phyloP scores from a whole-genome alignment of 2,329 filamentous ascomycete species.

The Aspergillus fumigatiaffinis region DNA sequence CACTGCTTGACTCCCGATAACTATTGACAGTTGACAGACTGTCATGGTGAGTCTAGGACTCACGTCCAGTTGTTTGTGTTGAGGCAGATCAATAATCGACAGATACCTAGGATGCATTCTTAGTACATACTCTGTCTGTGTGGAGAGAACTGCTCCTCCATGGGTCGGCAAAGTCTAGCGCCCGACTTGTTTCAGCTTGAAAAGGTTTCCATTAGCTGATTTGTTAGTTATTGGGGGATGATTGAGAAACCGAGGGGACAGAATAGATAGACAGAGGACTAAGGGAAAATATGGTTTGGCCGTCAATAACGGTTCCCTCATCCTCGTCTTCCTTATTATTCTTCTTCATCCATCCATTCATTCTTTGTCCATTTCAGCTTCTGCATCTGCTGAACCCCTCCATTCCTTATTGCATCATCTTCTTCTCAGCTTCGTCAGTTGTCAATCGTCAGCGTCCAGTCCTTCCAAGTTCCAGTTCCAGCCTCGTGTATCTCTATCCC shows the following conservation, averaged over 20 bases:
- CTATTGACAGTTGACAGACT: no score
- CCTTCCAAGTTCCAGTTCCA: background rate
- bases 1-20: no score
- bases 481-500: background rate
- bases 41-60: no score
- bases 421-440: no score
- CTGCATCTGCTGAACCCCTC: background rate
- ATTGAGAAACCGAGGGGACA: background rate
- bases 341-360: slow-evolving; percentile 1
- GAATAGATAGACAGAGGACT: no score
- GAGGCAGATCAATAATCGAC: no score
- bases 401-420: slow-evolving; percentile 6
- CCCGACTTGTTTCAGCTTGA: background rate
- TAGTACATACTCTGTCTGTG: no score
- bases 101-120: no score
- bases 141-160: background rate
- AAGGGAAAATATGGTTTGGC: no score
- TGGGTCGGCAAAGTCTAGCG: background rate
- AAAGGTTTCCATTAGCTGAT: background rate
- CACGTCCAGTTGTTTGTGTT: no score
- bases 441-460: background rate
- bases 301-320: no score
- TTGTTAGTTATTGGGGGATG: background rate
- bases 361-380: background rate
- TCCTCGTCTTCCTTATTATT: background rate